Base-by-base conservation (phyloP, 331 rosid species). In the Rosa hybrid region DNA sequence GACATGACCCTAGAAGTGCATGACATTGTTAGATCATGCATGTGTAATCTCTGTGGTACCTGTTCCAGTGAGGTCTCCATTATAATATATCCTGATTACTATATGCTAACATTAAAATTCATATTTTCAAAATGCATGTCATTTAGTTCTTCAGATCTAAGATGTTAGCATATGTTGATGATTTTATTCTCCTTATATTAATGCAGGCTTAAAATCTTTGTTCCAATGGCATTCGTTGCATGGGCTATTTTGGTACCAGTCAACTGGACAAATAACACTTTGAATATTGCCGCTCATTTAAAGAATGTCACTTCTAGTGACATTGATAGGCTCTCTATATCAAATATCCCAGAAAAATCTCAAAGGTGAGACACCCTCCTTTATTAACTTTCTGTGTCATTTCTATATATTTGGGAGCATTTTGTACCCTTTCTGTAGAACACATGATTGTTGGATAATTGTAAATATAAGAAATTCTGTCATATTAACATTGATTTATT, bases 121-220 rank as follows among this genome's bases (percentile, higher is more conserved):
- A 59, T 9, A n/a, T n/a, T 21, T 57, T 57, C 64, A 57, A 57
- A 62, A 25, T 27, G 69, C 69, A 63, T 5, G 39, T 63, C 42
- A 30, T 25, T 62, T 27, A 63, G 69, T 25, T 63, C 17, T 62
- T 57, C 64, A 8, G 67, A 63, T 27, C 39, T 27, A 63, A 27
- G n/a, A 51, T 25, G 48, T 57, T 38, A 16, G 21, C 54, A 44
- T 70, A 51, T 84, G 59, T 80, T 88, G 82, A 76, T 83, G 7
- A 23, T 7, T 44, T 25, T 75, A 7, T 76, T 81, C 57, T 49
- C 18, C 51, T 6, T 30, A 8, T 48, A 56, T 85, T 62, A 59
- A 64, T 91, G 85, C 90, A 94, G 98, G 64, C 96, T 95, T 79
- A 95, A 95, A 88, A 90, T 95, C 83, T 95, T 95, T 81, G 92